Base-by-base conservation (phyloP, 1,284 basidiomycete species). In the Trametes sp. region DNA sequence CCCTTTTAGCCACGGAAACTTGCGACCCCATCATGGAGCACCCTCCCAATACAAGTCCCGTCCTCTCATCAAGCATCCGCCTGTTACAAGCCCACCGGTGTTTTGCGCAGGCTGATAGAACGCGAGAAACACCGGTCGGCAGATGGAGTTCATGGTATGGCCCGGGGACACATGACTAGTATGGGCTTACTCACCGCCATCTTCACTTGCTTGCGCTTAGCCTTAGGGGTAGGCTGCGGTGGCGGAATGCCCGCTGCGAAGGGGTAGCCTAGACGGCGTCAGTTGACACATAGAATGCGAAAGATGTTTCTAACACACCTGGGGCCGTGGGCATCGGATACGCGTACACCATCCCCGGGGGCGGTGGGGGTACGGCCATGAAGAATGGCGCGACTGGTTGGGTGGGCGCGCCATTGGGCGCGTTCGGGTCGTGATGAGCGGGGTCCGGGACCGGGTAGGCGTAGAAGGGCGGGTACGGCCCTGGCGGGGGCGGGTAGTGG, bases 201-300 rank as follows among this genome's bases (percentile, higher is more conserved):
- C 80, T 95, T 95, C 62, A 95, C 93, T 75, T 95, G 93, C 72
- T 88, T 92, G 62, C 93, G 88, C 76, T 95, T 95, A 2, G 87
- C 79, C 54, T 80, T 81, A 46, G 75, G 75, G 8, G 69, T 53
- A 29, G 70, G 69, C 51, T 70, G 51, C 53, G 72, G 67, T 6
- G 65, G 58, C 24, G 63, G 66, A 11, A 69, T 26, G 55, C 70
- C 62, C 60, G 75, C 72, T 59, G 72, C 60, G 64, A 75, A 78
- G 45, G 74, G 75, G 68, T 78, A 79, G 45, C 74, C 76, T 80
- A 49, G 16, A 38, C 21, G 14, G 54, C 70, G 65, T 72, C 57
- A 51, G 41, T 19, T 13, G 14, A 14, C 21, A 45, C 41, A 23
- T 4, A 23, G 45, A n/a, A 16, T 49, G 48, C 54, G 42, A 38